Evolutionary conservation across 257 asterid species (phyloP).

Genomic region (Henckelia pumila): DNA sequence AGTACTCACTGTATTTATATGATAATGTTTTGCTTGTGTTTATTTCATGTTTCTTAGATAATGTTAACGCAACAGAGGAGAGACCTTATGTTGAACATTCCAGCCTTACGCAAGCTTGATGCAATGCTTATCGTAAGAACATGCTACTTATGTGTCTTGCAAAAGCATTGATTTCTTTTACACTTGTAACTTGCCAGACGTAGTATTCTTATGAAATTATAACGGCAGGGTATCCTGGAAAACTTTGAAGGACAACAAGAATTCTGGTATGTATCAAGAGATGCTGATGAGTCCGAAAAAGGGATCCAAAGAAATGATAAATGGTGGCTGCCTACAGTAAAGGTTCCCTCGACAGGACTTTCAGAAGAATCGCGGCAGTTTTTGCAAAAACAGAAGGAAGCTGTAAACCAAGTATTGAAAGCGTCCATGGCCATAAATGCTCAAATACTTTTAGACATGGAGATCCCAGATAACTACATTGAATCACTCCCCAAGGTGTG

Average conservation of each 20-base stretch:
- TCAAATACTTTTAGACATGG: constrained; percentile 54
- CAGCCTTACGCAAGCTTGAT: constrained; percentile 52
- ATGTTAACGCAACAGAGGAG: constrained; percentile 45
- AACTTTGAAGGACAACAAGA: constrained; percentile 37
- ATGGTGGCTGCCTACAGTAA: constrained; percentile 60
- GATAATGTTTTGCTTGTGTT: neutral
- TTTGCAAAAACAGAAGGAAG: constrained; percentile 45
- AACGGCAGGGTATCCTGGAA: constrained; percentile 41
- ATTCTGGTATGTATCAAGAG: constrained; percentile 47
- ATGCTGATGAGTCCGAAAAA: constrained; percentile 45
- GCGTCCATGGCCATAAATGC: constrained; percentile 61
- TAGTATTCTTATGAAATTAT: constrained; percentile 9
- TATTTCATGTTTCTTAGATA: constrained; percentile 29
- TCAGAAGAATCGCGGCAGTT: constrained; percentile 41
- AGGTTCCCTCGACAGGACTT: constrained; percentile 48
- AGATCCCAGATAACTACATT: constrained; percentile 48
- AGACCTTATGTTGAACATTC: constrained; percentile 55
- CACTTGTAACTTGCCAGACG: neutral
- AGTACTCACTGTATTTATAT: neutral
- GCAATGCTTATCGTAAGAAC: constrained; percentile 50
- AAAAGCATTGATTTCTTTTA: no score
- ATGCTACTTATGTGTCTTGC: neutral
- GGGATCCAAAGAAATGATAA: constrained; percentile 45
- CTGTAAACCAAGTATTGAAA: constrained; percentile 49
- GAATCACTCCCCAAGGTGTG: constrained; percentile 55